Base-by-base conservation (phyloP, 2,329 filamentous ascomycete genomes). In the Colletotrichum sp. region DNA sequence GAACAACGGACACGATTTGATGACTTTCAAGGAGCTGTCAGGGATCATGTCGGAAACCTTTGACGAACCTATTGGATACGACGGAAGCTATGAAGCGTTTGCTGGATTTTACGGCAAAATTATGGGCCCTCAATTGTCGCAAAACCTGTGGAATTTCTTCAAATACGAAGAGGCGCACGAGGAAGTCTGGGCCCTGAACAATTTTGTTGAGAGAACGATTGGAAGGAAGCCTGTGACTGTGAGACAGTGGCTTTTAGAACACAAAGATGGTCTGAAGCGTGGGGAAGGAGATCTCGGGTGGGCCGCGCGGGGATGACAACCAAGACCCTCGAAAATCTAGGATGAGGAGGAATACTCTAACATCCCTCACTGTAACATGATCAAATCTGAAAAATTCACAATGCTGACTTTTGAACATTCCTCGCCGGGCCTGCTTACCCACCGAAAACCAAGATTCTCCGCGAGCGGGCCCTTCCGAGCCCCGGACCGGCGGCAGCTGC, bases 371-470 rank as follows among this genome's bases (percentile, higher is more conserved):
- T n/a, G n/a, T n/a, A n/a, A n/a, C n/a, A n/a, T n/a, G n/a, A n/a
- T n/a, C n/a, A n/a, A n/a, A n/a, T n/a, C n/a, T n/a, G n/a, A n/a
- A n/a, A n/a, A n/a, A n/a, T n/a, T n/a, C n/a, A n/a, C n/a, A n/a
- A n/a, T n/a, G n/a, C n/a, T n/a, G n/a, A n/a, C n/a, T n/a, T n/a
- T n/a, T n/a, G n/a, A n/a, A n/a, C n/a, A n/a, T n/a, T 18, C 4
- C 16, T 18, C 8, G n/a, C n/a, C 36, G 43, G 18, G 10, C 43
- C 18, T 48, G n/a, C 7, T 52, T 0, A 13, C 43, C 1, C 43
- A 13, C 43, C 43, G n/a, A 21, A 21, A 21, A 52, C 43, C 0
- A 0, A 0, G 0, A 21, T 4, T 0, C n/a, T 0, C 43, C 43
- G 43, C n/a, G n/a, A 13, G n/a, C 43, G 43, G n/a, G 43, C 43